phyloP scores from a whole-genome alignment of 768 basidiomycete species.

The Mycena olivaceomarginata region DNA sequence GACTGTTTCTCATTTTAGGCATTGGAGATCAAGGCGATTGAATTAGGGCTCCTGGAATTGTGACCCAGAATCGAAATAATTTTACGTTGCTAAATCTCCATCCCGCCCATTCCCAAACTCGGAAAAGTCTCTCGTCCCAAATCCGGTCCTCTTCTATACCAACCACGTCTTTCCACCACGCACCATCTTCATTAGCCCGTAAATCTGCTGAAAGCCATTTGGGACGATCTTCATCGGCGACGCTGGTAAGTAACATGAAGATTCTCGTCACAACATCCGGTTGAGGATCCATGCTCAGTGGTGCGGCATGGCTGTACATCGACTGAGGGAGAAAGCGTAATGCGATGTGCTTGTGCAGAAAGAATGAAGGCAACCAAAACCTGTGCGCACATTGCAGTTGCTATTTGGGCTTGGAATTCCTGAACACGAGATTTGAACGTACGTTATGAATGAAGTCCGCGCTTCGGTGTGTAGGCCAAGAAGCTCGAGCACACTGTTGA shows the following conservation, averaged over 20 bases:
- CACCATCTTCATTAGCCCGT: slow-evolving; percentile 35
- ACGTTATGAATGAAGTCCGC: slow-evolving; percentile 60
- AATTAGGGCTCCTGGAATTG: slow-evolving; percentile 10
- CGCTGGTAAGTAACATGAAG: slow-evolving; percentile 59
- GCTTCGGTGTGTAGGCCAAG: slow-evolving; percentile 56
- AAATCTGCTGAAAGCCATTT: not conserved
- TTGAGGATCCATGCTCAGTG: slow-evolving; percentile 50
- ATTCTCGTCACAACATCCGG: slow-evolving; percentile 57
- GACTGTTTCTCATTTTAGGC: slow-evolving; percentile 45
- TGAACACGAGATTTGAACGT: not conserved
- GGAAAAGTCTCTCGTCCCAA: slow-evolving; percentile 42
- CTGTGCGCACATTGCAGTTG: not conserved
- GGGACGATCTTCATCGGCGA: slow-evolving; percentile 34
- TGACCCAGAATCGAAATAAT: not conserved
- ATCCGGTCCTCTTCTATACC: not conserved
- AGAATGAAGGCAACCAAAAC: slow-evolving; percentile 58
- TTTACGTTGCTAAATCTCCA: slow-evolving; percentile 44
- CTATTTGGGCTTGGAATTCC: not conserved
- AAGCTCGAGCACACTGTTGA: slow-evolving; percentile 46
- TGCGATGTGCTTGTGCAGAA: slow-evolving; percentile 52
- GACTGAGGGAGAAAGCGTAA: slow-evolving; percentile 59
- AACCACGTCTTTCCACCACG: slow-evolving; percentile 32
- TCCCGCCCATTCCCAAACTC: slow-evolving; percentile 57
- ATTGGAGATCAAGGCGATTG: slow-evolving; percentile 58
- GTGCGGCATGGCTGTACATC: slow-evolving; percentile 55